These are phyloP conservation scores for Trichoderma sp. DNA, from an alignment of 2,329 filamentous ascomycete species.

Conservation along the genomic window DNA sequence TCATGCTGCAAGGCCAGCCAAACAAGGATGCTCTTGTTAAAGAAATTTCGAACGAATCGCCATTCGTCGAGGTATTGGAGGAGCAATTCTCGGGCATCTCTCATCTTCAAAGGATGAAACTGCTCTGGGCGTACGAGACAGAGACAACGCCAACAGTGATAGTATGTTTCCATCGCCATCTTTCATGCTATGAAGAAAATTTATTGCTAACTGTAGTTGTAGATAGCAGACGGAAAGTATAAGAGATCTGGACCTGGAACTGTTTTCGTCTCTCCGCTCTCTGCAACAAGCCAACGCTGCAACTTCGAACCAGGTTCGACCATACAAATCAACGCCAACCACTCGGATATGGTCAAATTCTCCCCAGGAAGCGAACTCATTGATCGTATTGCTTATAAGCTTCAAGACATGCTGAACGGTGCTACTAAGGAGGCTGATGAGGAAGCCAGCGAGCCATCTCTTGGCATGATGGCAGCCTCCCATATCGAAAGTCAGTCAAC, in stretches of 20 bases:
- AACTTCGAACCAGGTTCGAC: not conserved
- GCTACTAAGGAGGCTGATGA: no score
- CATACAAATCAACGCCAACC: constrained; percentile 10
- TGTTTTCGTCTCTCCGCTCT: not conserved
- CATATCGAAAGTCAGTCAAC: fast-evolving
- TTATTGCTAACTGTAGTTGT: no score
- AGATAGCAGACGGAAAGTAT: not conserved
- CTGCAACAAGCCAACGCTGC: constrained; percentile 1
- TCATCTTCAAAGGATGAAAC: not conserved
- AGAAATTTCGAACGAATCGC: not conserved
- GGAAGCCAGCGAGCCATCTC: not conserved
- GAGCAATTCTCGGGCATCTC: not conserved
- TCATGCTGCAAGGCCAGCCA: not conserved
- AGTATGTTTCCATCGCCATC: not conserved
- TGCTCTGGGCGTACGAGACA: constrained; percentile 15
- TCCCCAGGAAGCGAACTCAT: not conserved
- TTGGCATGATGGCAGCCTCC: not conserved
- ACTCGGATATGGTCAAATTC: constrained; percentile 14
- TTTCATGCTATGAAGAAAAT: not conserved
- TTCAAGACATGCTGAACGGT: not conserved
- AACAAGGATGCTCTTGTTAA: not conserved
- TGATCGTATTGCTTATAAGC: not conserved
- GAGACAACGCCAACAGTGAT: not conserved
- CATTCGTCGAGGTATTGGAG: not conserved
- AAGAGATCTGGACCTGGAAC: not conserved